Percentiles rank a stretch among this genome's conserved stretches.
These are phyloP conservation scores for Rhizomucor miehei DNA, from an alignment of 371 early-diverging fungal species.

Conservation along the genomic window DNA sequence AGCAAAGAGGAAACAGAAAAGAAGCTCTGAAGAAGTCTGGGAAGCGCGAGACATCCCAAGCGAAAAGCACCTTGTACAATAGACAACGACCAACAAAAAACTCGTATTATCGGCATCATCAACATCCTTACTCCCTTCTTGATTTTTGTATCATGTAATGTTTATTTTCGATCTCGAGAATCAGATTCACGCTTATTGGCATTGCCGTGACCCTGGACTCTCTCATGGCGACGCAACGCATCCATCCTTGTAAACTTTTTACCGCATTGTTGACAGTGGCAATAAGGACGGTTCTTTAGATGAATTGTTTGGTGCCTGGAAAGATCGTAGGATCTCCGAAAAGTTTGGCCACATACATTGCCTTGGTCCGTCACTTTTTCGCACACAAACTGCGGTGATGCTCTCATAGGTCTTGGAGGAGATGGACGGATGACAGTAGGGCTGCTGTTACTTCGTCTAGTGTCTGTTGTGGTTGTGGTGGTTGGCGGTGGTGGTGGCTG, in stretches of 20 bases:
- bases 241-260: slow-evolving; percentile 49
- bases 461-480: not conserved
- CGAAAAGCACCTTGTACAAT: not conserved
- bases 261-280: slow-evolving; percentile 40
- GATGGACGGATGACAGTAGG: not conserved
- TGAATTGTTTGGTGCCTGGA: slow-evolving; percentile 48
- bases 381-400: slow-evolving; percentile 27
- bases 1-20: slow-evolving; percentile 14
- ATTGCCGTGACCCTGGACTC: slow-evolving; percentile 35
- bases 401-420: not conserved
- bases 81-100: too few relatives aligned
- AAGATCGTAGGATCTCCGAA: slow-evolving; percentile 43
- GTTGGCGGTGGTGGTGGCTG: not conserved
- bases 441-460: slow-evolving; percentile 6
- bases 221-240: slow-evolving; percentile 47
- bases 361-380: slow-evolving; percentile 26
- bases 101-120: too few relatives aligned
- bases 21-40: slow-evolving; percentile 46
- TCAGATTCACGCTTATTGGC: too few relatives aligned
- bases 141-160: too few relatives aligned
- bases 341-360: slow-evolving; percentile 36
- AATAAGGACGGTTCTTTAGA: slow-evolving; percentile 41
- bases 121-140: too few relatives aligned
- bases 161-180: too few relatives aligned
- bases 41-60: slow-evolving; percentile 21